Evolutionary conservation across 1,284 basidiomycete species (phyloP).

Genomic region (Puccinia horiana): DNA sequence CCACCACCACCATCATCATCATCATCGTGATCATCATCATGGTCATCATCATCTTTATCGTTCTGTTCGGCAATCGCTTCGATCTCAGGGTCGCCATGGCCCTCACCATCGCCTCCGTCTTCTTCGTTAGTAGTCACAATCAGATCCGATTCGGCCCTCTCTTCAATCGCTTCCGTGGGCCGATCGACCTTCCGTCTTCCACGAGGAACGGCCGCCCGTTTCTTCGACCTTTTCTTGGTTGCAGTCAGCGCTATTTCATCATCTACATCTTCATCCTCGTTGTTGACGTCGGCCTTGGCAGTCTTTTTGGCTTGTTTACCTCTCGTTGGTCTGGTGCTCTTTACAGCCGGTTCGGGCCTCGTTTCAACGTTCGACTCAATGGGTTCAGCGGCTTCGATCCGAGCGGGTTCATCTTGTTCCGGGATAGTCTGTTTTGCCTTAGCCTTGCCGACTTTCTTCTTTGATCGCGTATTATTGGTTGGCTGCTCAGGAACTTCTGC

Average conservation of each 20-base stretch:
- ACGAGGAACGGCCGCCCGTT: neutral
- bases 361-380: neutral
- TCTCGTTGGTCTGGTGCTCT: neutral
- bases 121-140: neutral
- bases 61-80: neutral
- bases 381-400: neutral
- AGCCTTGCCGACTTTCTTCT: neutral
- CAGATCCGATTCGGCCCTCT: neutral
- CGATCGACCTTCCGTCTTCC: neutral
- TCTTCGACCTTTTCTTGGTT: neutral
- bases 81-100: neutral
- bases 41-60: neutral
- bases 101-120: neutral
- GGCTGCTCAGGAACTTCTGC: conserved; percentile 10
- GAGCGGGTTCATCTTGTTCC: neutral
- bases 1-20: neutral
- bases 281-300: neutral
- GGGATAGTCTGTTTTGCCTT: neutral
- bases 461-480: neutral
- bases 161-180: neutral
- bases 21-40: neutral
- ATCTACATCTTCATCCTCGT: neutral
- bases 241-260: neutral
- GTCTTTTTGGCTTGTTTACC: conserved; percentile 7
- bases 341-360: neutral